Percentiles rank a stretch among this genome's conserved stretches.
phyloP scores from a whole-genome alignment of 352 stramenopile genomes.

The Phytophthora ohioensis region DNA sequence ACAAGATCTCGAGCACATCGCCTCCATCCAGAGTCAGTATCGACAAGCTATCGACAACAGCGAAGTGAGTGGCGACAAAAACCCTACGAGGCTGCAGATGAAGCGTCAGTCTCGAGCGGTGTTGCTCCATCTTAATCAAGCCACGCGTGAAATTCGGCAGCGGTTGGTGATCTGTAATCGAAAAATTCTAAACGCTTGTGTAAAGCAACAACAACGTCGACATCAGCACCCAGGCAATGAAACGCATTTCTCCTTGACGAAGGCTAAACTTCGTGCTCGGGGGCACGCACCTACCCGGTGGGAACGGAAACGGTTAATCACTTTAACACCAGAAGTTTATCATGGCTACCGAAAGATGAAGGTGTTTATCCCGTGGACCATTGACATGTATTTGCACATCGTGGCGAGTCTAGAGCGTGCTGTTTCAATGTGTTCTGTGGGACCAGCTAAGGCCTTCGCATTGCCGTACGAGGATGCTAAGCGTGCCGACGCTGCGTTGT shows the following conservation, averaged over 20 bases:
- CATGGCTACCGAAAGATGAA: constrained; percentile 57
- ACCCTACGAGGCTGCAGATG: constrained; percentile 7
- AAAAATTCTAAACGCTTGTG: constrained; percentile 62
- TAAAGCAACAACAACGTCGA: constrained; percentile 53
- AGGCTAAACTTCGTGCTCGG: constrained; percentile 47
- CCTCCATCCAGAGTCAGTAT: constrained; percentile 32
- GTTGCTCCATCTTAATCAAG: constrained; percentile 59
- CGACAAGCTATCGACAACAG: constrained; percentile 21
- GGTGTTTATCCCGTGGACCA: constrained; percentile 77
- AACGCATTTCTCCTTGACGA: constrained; percentile 45
- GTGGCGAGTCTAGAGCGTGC: constrained; percentile 46
- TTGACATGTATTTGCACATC: constrained; percentile 83
- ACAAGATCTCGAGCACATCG: constrained; percentile 58
- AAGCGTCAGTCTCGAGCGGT: constrained; percentile 43
- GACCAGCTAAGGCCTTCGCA: constrained; percentile 48
- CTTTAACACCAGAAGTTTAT: constrained; percentile 1
- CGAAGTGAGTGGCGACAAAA: background rate
- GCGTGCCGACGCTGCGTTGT: constrained; percentile 50
- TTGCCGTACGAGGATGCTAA: constrained; percentile 65
- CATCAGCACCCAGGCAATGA: constrained; percentile 10
- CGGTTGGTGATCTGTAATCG: constrained; percentile 70
- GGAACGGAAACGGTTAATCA: constrained; percentile 38
- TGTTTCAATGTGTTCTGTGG: constrained; percentile 44
- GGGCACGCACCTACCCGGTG: constrained; percentile 53
- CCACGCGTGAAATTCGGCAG: constrained; percentile 53